Evolutionary conservation across 371 early-diverging fungal genomes (phyloP), one percentile per base, ranked within the genome.

Genomic region (Lichtheimia ornata): DNA sequence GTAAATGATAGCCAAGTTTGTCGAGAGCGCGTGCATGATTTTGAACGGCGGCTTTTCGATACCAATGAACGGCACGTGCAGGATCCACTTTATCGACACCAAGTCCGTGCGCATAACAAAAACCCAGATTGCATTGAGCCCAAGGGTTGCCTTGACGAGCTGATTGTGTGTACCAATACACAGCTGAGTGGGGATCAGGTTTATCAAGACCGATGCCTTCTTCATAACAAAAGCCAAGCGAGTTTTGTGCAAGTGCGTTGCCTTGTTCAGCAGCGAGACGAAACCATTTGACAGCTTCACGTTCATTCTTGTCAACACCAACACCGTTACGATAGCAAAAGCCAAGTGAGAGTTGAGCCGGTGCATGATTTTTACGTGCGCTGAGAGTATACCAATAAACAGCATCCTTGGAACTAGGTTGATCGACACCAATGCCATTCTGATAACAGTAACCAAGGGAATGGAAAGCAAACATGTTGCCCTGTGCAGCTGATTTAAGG

Each of bases 391-490:
- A 94, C 86, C 81, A 86, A 63, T 86, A 84, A 7, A 93, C 85
- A 4, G 94, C 91, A 59, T 82, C 77, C 49, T 77, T 69, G 47
- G n/a, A n/a, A 45, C 85, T 77, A 73, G 93, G 79, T 12, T 81
- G 81, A 13, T 66, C 73, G 4, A 92, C 88, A 18, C 94, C 94
- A 56, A 91, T 82, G 15, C 95, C 96, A 68, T 95, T 91, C 51
- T 92, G 92, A 70, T 90, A 94, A 65, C 96, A 95, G 65, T 91
- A 94, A 7, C 94, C 97, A 27, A 95, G 80, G 4, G 91, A 90
- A 30, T 92, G 92, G 54, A 85, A 84, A 5, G 92, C 95, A 61
- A 89, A 85, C 17, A 88, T 80, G 59, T 91, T 89, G 28, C 89
- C 91, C 54, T 84, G 82, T 40, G 82, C 87, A 0, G 95, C 93